These are phyloP conservation scores for Plasmodium relictum DNA, from an alignment of 169 alveolate species.

Conservation along the genomic window DNA sequence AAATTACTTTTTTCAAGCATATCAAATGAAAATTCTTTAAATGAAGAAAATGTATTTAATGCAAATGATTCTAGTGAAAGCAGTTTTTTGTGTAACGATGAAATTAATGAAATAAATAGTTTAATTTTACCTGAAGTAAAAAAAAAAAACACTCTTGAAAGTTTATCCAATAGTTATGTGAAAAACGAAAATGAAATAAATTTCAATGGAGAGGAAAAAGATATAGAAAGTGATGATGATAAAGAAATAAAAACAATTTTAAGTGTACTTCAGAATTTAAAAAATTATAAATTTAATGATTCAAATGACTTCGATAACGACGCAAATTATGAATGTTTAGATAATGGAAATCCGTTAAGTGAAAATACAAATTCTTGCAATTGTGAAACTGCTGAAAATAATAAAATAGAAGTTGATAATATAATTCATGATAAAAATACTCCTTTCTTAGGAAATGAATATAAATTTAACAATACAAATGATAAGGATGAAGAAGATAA, in stretches of 20 bases:
- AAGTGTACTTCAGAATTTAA: conserved; percentile 51
- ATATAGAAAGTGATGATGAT: conserved; percentile 42
- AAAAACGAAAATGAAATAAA: neutral
- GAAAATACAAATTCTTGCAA: neutral
- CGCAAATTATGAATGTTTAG: conserved; percentile 38
- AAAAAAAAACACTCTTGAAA: conserved; percentile 15
- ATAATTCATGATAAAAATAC: conserved; percentile 24
- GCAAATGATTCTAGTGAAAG: neutral
- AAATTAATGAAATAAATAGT: neutral
- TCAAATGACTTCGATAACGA: conserved; percentile 47
- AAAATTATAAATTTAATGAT: conserved; percentile 64
- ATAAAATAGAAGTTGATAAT: neutral
- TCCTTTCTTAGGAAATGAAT: conserved; percentile 51
- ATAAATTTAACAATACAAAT: conserved; percentile 8
- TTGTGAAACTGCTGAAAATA: conserved; percentile 17
- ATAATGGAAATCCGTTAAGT: conserved; percentile 5
- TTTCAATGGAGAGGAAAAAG: neutral
- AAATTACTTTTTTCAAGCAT: conserved; percentile 1
- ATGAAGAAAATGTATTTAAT: neutral
- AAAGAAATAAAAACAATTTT: conserved; percentile 53
- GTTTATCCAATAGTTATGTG: conserved; percentile 10
- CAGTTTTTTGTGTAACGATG: conserved; percentile 2
- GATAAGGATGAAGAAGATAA: conserved; percentile 5
- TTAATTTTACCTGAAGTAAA: conserved; percentile 11
- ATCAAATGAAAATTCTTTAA: neutral